These are phyloP conservation scores for Clarkia xantiana DNA, from an alignment of 345 rosid species.

Conservation along the genomic window DNA sequence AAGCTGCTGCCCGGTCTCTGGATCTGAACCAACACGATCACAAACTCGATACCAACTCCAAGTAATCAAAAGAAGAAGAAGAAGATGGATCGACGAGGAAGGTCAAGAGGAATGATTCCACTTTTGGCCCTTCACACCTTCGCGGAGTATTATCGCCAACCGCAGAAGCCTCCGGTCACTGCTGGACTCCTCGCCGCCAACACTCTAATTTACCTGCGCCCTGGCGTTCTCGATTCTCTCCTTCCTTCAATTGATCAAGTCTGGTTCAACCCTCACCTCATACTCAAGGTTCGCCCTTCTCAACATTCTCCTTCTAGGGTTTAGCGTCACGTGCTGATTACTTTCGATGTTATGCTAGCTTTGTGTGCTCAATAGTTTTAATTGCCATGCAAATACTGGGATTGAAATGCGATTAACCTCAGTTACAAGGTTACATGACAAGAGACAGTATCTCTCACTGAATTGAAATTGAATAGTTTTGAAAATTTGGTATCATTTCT, in stretches of 20 bases:
- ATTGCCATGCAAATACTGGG: too few species aligned
- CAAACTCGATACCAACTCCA: too few species aligned
- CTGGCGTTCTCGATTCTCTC: constrained; percentile 37
- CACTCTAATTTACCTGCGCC: constrained; percentile 57
- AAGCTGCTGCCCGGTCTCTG: too few species aligned
- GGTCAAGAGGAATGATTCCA: constrained; percentile 56
- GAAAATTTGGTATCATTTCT: too few species aligned
- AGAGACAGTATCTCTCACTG: too few species aligned
- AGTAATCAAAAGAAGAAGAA: neutral
- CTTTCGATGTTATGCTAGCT: too few species aligned
- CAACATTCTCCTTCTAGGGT: neutral
- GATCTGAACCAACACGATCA: too few species aligned
- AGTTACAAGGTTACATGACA: too few species aligned
- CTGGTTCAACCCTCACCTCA: constrained; percentile 81
- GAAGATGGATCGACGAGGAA: constrained; percentile 21
- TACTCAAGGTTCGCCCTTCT: constrained; percentile 47
- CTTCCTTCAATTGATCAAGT: constrained; percentile 59
- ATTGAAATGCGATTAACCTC: too few species aligned
- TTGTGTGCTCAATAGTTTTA: too few species aligned
- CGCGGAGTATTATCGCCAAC: constrained; percentile 57
- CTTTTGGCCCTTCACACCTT: constrained; percentile 60
- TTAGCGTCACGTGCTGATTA: too few species aligned
- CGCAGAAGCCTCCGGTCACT: constrained; percentile 88
- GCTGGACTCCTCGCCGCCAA: constrained; percentile 73
- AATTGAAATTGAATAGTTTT: too few species aligned